Evolutionary conservation across 495 filamentous ascomycete species (phyloP).

Genomic region (Lasiosphaeria miniovina): DNA sequence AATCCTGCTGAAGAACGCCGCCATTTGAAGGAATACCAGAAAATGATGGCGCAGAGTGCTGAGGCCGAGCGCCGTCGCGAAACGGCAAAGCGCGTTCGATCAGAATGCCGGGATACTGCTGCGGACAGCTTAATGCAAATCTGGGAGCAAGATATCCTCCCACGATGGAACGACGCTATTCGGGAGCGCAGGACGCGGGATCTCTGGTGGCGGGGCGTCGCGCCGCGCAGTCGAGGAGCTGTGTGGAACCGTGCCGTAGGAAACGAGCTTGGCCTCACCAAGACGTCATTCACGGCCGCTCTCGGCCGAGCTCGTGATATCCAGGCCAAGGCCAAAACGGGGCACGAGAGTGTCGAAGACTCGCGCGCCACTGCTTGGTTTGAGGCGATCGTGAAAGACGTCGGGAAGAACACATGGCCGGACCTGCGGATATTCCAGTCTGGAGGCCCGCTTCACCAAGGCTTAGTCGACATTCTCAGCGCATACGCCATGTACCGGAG

Average conservation of each 20-base stretch:
- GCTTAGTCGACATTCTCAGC: conserved; percentile 74
- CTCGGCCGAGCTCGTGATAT: conserved; percentile 69
- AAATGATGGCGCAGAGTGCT: conserved; percentile 80
- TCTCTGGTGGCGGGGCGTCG: conserved; percentile 91
- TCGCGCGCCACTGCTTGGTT: conserved; percentile 56
- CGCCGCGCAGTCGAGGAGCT: conserved; percentile 69
- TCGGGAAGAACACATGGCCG: conserved; percentile 63
- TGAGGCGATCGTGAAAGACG: conserved; percentile 66
- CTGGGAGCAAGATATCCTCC: conserved; percentile 86
- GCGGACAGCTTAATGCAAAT: conserved; percentile 71
- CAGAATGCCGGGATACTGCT: conserved; percentile 48
- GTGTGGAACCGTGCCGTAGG: conserved; percentile 89
- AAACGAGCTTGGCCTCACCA: conserved; percentile 78
- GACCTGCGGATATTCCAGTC: conserved; percentile 83
- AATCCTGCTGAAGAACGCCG: conserved; percentile 87
- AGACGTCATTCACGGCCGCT: conserved; percentile 75
- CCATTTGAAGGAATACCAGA: conserved; percentile 87
- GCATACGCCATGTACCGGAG: conserved; percentile 93
- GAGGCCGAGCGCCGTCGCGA: conserved; percentile 63
- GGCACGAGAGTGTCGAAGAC: conserved; percentile 41
- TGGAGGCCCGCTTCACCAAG: conserved; percentile 69
- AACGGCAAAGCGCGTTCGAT: conserved; percentile 44
- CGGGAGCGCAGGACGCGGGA: conserved; percentile 75
- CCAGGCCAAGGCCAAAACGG: conserved; percentile 48
- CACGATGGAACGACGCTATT: conserved; percentile 77